A percentile compares a stretch with the other conserved stretches of the same genome.
Evolutionary conservation across 176 grass and related monocot genomes (phyloP).

Genomic region (Zea luxurians): DNA sequence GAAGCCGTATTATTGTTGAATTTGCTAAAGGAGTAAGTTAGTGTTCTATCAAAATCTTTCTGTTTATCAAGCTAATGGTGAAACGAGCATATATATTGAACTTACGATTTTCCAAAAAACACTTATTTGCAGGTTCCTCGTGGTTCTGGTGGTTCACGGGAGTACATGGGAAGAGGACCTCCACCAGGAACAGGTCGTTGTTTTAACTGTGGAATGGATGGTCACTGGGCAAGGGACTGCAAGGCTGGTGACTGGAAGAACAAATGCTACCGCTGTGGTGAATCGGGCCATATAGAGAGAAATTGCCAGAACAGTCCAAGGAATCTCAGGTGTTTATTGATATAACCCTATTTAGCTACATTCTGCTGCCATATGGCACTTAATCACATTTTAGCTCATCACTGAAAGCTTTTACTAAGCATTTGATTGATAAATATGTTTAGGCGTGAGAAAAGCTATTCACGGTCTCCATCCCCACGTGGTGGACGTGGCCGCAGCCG

Average conservation of each 20-base stretch:
- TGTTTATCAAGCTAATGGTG: too few relatives aligned
- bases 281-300: constrained; percentile 92
- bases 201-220: constrained; percentile 97
- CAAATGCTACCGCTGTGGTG: constrained; percentile 97
- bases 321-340: constrained; percentile 50
- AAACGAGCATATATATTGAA: background rate
- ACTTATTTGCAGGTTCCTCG: constrained; percentile 56
- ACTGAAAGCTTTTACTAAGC: background rate
- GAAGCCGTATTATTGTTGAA: constrained; percentile 83
- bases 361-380: background rate
- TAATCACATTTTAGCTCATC: too few relatives aligned
- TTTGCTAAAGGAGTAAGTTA: constrained; percentile 88
- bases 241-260: constrained; percentile 99
- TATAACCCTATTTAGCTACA: background rate
- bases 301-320: constrained; percentile 98
- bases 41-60: background rate
- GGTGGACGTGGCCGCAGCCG: constrained; percentile 57
- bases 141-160: constrained; percentile 70
- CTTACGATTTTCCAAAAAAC: background rate
- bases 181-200: constrained; percentile 90
- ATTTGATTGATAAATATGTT: background rate
- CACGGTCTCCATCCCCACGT: constrained; percentile 68
- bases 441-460: constrained; percentile 78
- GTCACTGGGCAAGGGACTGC: constrained; percentile 97
- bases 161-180: constrained; percentile 82